Evolutionary conservation across 2,329 filamentous ascomycete species (phyloP), one percentile per base, ranked within the genome.

Genomic region (Monosporascus sp.): DNA sequence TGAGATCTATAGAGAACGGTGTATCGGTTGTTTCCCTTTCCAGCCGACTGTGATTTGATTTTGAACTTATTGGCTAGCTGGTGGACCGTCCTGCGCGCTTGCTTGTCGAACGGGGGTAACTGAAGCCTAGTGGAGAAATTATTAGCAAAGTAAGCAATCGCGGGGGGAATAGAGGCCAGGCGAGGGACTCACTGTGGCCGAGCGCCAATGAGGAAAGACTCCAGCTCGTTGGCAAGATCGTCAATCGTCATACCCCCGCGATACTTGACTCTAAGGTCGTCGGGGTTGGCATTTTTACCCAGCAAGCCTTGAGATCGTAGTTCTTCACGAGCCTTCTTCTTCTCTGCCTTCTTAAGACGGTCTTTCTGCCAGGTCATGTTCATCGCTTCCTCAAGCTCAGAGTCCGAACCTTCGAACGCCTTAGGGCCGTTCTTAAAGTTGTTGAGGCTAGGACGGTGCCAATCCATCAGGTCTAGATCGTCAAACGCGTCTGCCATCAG

Each of bases 381-480:
- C 49, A 92, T 70, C 2, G 78, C 74, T 38, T 77, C 73, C 59
- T 87, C 82, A 1, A 90, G 68, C 51, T 92, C 88, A 1, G 81
- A 82, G 61, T 92, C 88, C 0, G 80, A 82, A 8, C 87, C 68
- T 22, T 81, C 74, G 52, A 85, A 74, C 16, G 74, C 77, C 57
- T 81, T 80, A 16, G 78, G 76, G 44, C 82, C 84, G 68, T 88
- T 90, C 59, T 83, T 86, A 57, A 79, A 83, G 45, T 70, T 68
- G 52, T 78, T 80, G 6, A 91, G 68, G 51, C 84, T 90, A 1
- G 86, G 84, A 26, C 85, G 79, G 17, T 88, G 81, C 72, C 88
- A 90, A 63, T 96, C 89, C 86, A 94, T 93, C 45, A 95, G 76
- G 64, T 96, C 91, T 58, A 96, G 86, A 8, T 84, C 88, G 55